A percentile compares a stretch with the other conserved stretches of the same genome.
These are phyloP conservation scores for Melampsora americana DNA, from an alignment of 1,284 basidiomycete genomes.

Conservation along the genomic window DNA sequence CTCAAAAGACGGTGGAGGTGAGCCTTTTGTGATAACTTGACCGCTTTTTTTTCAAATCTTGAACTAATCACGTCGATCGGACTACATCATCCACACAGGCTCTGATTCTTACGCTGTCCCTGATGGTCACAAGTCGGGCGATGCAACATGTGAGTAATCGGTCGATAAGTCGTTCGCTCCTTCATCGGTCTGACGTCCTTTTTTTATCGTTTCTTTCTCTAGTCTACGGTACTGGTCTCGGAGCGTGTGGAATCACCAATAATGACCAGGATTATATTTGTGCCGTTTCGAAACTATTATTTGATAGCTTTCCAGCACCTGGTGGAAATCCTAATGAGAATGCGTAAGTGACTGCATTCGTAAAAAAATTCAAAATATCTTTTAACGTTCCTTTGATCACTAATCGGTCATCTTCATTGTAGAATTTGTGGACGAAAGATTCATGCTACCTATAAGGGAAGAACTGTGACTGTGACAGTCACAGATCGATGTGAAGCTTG, in stretches of 20 bases:
- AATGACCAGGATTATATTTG: slow-evolving; percentile 60
- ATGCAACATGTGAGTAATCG: not conserved
- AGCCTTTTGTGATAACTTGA: not conserved
- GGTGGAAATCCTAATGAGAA: slow-evolving; percentile 63
- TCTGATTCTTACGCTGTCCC: not conserved
- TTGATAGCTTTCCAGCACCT: slow-evolving; percentile 60
- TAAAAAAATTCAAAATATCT: no score
- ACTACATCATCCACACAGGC: no score
- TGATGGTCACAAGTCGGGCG: not conserved
- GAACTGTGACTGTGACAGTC: slow-evolving; percentile 59
- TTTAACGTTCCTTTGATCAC: no score
- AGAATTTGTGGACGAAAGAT: slow-evolving; percentile 37
- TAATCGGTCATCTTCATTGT: no score
- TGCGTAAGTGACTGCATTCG: slow-evolving; percentile 52
- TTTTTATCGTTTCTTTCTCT: not conserved
- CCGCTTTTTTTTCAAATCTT: not conserved
- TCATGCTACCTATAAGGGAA: slow-evolving; percentile 53
- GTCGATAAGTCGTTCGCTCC: not conserved
- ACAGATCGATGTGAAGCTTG: slow-evolving; percentile 66
- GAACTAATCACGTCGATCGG: no score
- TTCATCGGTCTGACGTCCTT: not conserved
- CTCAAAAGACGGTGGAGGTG: not conserved
- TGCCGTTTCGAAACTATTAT: slow-evolving; percentile 63
- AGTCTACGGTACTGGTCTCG: slow-evolving; percentile 62
- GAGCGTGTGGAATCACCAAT: slow-evolving; percentile 67